phyloP scores from a whole-genome alignment of 2,329 filamentous ascomycete genomes.

The Ophiostoma ulmi region DNA sequence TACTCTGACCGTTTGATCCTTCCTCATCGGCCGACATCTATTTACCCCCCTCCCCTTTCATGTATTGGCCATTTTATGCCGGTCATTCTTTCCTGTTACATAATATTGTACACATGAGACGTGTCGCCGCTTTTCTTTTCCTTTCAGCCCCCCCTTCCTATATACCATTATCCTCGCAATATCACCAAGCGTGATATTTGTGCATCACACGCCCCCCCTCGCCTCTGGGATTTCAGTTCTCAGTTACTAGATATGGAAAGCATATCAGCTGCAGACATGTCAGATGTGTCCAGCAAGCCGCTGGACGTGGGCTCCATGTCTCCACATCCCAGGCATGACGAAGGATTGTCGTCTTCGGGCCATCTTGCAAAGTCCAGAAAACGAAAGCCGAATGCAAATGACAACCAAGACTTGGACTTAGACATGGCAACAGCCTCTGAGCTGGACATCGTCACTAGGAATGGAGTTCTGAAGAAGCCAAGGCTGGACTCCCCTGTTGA shows the following conservation, averaged over 20 bases:
- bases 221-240: neutral
- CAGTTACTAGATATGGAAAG: neutral
- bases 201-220: neutral
- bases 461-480: conserved; percentile 29
- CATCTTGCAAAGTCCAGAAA: neutral
- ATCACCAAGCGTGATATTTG: conserved; percentile 5
- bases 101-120: neutral
- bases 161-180: neutral
- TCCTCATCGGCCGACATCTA: neutral
- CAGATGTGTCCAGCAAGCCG: neutral
- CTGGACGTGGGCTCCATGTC: neutral
- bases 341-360: neutral
- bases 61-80: neutral
- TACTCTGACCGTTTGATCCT: neutral
- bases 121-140: neutral
- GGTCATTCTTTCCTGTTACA: neutral
- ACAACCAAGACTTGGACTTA: neutral
- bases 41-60: neutral
- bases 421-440: too few species aligned
- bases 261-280: neutral
- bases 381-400: neutral
- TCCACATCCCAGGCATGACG: too few species aligned
- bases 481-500: conserved; percentile 27
- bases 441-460: neutral
- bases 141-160: neutral